Evolutionary conservation across 1,284 basidiomycete species (phyloP).

Genomic region (Bondarzewia mesenterica): DNA sequence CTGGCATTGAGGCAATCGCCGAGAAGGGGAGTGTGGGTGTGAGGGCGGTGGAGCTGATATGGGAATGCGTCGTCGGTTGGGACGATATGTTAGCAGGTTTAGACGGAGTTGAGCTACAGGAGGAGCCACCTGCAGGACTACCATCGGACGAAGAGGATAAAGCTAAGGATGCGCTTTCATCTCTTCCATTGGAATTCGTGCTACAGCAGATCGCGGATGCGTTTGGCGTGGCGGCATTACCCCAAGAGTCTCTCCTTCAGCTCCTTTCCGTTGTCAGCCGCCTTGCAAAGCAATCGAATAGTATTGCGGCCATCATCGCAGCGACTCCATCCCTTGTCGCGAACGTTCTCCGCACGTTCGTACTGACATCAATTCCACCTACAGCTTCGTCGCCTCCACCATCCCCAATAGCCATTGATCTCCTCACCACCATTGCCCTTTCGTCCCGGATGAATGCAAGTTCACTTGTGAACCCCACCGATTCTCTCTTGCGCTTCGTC

Average conservation of each 20-base stretch:
- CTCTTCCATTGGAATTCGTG: slow-evolving; percentile 46
- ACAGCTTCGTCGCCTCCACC: slow-evolving; percentile 41
- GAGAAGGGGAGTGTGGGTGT: slow-evolving; percentile 64
- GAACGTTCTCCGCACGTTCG: slow-evolving; percentile 44
- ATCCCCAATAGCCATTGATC: slow-evolving; percentile 57
- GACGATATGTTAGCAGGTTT: slow-evolving; percentile 30
- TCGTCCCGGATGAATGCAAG: slow-evolving; percentile 60
- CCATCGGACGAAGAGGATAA: background rate
- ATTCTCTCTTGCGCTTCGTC: slow-evolving; percentile 73
- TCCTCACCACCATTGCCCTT: slow-evolving; percentile 68
- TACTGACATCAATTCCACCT: slow-evolving; percentile 42
- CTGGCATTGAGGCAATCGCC: slow-evolving; percentile 53
- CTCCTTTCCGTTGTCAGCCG: slow-evolving; percentile 59
- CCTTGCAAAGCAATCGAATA: slow-evolving; percentile 48
- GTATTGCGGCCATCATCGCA: slow-evolving; percentile 46
- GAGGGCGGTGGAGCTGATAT: slow-evolving; percentile 59
- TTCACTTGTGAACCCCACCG: slow-evolving; percentile 44
- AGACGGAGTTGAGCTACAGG: slow-evolving; percentile 43
- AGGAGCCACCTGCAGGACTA: slow-evolving; percentile 12
- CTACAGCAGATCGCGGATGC: slow-evolving; percentile 40
- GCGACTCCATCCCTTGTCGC: slow-evolving; percentile 47
- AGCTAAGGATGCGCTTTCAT: slow-evolving; percentile 17
- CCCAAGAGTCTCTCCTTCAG: slow-evolving; percentile 43
- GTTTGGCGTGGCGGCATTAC: slow-evolving; percentile 33
- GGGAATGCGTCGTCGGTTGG: slow-evolving; percentile 64